Percentiles rank a stretch among this genome's conserved stretches.
Evolutionary conservation across 2,329 filamentous ascomycete species (phyloP).

Genomic region (Aspergillus sp.): DNA sequence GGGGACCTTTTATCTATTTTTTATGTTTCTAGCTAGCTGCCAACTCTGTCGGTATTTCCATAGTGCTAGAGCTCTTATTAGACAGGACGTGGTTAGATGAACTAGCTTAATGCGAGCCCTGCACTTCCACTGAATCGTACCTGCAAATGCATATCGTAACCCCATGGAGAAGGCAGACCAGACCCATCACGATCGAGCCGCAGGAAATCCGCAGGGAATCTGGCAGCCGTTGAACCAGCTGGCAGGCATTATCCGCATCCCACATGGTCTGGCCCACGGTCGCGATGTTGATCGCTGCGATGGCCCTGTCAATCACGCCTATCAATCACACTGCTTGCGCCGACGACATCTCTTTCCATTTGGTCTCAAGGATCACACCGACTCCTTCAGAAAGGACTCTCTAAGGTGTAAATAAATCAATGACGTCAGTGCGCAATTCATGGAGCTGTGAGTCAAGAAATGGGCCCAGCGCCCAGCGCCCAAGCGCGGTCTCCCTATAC

Average conservation of each 20-base stretch:
- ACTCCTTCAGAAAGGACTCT: too few species aligned
- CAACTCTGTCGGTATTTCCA: background rate
- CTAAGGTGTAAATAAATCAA: too few species aligned
- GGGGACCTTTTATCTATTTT: background rate
- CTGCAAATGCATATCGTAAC: background rate
- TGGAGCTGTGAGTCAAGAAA: too few species aligned
- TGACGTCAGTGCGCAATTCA: too few species aligned
- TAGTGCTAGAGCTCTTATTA: background rate
- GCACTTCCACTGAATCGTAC: background rate
- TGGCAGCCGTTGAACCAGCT: background rate
- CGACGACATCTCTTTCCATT: too few species aligned
- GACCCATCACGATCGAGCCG: background rate
- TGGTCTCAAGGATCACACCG: too few species aligned
- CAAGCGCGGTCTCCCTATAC: too few species aligned
- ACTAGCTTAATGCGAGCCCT: background rate
- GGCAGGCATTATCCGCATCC: background rate
- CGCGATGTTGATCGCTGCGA: too few species aligned
- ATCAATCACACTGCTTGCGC: too few species aligned
- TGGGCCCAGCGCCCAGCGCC: too few species aligned
- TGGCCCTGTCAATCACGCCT: background rate
- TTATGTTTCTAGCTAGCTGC: background rate
- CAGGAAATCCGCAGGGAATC: background rate
- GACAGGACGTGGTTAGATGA: background rate
- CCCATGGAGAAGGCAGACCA: background rate
- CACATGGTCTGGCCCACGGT: too few species aligned